A percentile compares a stretch with the other conserved stretches of the same genome.
Conservation (phyloP, 1,284 basidiomycete genomes). For the Rhizoctonia solani region DNA sequence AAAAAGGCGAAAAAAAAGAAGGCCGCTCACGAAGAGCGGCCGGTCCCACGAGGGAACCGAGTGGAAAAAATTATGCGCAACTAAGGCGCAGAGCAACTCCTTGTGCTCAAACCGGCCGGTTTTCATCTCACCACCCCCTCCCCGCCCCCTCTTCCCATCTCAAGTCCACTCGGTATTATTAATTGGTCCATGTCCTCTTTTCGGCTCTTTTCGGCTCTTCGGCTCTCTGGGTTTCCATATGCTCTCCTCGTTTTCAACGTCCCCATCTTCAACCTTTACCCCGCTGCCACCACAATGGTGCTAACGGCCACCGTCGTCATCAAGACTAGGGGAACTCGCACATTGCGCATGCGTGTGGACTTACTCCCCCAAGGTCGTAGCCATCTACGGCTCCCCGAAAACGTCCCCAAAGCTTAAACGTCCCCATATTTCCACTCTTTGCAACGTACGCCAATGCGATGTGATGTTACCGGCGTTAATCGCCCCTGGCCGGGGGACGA, state of each 20-base stretch:
- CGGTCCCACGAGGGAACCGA: slow-evolving; percentile 28
- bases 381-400: slow-evolving; percentile 19
- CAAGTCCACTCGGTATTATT: not conserved
- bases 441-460: slow-evolving; percentile 31
- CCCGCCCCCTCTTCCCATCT: not conserved
- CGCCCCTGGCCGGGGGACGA: not conserved
- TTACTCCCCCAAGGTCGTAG: slow-evolving; percentile 27
- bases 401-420: no score
- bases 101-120: no score
- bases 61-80: slow-evolving; percentile 35
- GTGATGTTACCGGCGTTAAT: slow-evolving; percentile 16
- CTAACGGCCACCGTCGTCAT: slow-evolving; percentile 9
- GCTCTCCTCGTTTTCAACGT: not conserved
- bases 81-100: slow-evolving; percentile 8
- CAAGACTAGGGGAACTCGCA: slow-evolving; percentile 13
- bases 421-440: not conserved
- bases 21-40: slow-evolving; percentile 29
- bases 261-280: slow-evolving; percentile 4
- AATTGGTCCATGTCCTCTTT: no score
- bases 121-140: no score
- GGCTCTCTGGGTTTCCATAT: no score
- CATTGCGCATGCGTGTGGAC: slow-evolving; percentile 22
- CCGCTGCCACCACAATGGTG: slow-evolving; percentile 27
- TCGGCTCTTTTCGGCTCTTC: no score
- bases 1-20: no score